phyloP scores from a whole-genome alignment of 352 stramenopile species.

The Globisporangium recalcitrans region DNA sequence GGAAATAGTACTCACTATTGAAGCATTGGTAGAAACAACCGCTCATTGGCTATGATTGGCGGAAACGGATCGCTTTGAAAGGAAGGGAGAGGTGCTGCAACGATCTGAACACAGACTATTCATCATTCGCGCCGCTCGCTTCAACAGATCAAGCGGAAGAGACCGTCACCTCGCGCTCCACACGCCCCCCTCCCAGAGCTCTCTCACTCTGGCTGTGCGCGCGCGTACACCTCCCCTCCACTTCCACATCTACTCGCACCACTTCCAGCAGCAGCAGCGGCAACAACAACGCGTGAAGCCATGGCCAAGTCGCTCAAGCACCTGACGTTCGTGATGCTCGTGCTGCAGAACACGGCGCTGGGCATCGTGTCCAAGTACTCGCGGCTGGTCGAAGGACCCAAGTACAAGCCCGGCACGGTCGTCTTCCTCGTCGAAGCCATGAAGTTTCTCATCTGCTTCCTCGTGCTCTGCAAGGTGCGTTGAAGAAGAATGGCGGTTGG shows the following conservation, averaged over 20 bases:
- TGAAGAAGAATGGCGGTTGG: not conserved
- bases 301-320: constrained; percentile 59
- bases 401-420: constrained; percentile 79
- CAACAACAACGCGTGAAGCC: not conserved
- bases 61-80: no score
- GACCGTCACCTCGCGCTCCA: no score
- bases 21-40: no score
- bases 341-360: constrained; percentile 83
- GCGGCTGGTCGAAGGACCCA: constrained; percentile 52
- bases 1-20: no score
- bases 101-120: constrained; percentile 1
- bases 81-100: not conserved
- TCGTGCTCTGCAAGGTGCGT: constrained; percentile 53
- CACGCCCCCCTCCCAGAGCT: not conserved
- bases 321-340: constrained; percentile 80
- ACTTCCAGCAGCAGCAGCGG: not conserved
- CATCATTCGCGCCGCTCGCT: not conserved
- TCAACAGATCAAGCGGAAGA: not conserved
- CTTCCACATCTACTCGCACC: not conserved
- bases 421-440: constrained; percentile 78
- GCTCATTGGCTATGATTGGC: no score
- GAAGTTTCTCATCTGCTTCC: constrained; percentile 79
- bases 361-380: constrained; percentile 88
- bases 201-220: not conserved
- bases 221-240: not conserved